Conservation (phyloP, 208 protist genomes). For the Acanthamoeba culbertsoni region DNA sequence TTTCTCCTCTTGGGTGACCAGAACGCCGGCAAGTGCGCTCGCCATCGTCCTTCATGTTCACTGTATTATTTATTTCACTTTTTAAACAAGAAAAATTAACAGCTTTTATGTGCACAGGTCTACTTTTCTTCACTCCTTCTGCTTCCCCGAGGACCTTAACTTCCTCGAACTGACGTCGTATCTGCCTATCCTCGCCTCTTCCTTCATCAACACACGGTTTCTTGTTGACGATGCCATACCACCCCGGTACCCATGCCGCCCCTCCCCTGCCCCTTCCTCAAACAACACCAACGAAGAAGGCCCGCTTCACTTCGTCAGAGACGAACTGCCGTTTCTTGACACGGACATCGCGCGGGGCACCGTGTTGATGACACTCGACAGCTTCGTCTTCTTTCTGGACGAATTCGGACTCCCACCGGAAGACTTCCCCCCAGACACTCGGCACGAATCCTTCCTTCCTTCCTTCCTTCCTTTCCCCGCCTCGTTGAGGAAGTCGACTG, state of each 20-base stretch:
- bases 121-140: conserved; percentile 57
- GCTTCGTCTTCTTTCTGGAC: conserved; percentile 61
- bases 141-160: conserved; percentile 25
- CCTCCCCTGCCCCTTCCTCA: background rate
- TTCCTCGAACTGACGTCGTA: conserved; percentile 52
- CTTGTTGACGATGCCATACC: background rate
- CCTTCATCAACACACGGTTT: conserved; percentile 60
- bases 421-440: conserved; percentile 11
- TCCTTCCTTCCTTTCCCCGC: too few species aligned
- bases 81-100: background rate
- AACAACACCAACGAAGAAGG: background rate
- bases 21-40: conserved; percentile 59
- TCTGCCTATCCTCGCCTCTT: conserved; percentile 29
- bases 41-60: background rate
- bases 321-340: conserved; percentile 54
- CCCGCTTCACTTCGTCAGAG: background rate
- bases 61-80: background rate
- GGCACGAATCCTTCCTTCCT: background rate
- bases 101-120: too few species aligned
- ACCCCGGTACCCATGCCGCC: background rate
- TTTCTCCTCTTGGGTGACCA: conserved; percentile 67
- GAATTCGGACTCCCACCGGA: conserved; percentile 6
- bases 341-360: conserved; percentile 61
- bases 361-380: conserved; percentile 25
- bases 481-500: background rate